Base-by-base conservation (phyloP, 2,329 filamentous ascomycete species). In the Clonostachys rhizophaga region DNA sequence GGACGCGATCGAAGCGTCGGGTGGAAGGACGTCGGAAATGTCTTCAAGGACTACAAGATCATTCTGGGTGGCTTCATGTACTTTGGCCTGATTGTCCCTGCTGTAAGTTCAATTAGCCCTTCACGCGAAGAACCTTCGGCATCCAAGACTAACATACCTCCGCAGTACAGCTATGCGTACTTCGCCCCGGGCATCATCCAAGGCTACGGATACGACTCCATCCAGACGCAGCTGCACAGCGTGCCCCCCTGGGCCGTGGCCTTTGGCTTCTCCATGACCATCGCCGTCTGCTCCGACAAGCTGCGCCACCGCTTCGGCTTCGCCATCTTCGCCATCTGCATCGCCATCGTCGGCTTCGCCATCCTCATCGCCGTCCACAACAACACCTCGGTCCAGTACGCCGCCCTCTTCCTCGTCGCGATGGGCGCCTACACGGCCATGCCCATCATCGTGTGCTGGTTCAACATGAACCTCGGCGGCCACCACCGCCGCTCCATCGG, bases 381-480 rank as follows among this genome's bases (percentile, higher is more conserved):
- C 59, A 79, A 89, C 61, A 71, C 69, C 1, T 52, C 76, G 12
- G 67, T 89, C 7, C 79, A 94, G 62, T 96, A 96, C 58, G 86
- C 74, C 0, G 88, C 86, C 0, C 76, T 96, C 0, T 95, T 95
- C 71, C 71, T 96, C 34, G 81, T 95, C 44, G 86, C 88, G 3
- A 84, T 84, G 69, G 89, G 89, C 44, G 78, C 81, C 0, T 96
- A 95, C 67, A 84, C 83, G 1, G 89, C 91, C n/a, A 91, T 96
- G 86, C 91, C 92, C 0, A 84, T 96, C 33, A 81, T 91, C 40
- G 79, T 91, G 8, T 91, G 86, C 63, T 91, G 87, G 87, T 91
- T 86, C 64, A 86, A 85, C 55, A 89, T 90, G 81, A 91, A 91
- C 56, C 70, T 90, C 2, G 81, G 81, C 3, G 87, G 86, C 0